These are phyloP conservation scores for Plantago lanceolata DNA, from an alignment of 305 asterid genomes.

Conservation along the genomic window DNA sequence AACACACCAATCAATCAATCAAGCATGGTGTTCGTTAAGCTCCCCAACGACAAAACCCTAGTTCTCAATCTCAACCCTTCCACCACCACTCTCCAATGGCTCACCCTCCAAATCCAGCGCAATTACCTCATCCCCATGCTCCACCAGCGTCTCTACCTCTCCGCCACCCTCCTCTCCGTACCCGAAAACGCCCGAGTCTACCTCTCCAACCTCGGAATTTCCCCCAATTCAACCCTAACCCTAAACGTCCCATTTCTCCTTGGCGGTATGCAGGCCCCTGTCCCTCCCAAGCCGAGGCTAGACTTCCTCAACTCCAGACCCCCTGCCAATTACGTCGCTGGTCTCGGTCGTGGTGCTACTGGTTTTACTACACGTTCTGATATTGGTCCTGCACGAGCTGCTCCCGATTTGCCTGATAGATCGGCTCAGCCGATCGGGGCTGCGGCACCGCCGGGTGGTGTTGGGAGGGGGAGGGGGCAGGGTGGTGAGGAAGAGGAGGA, in stretches of 20 bases:
- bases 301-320: conserved; percentile 58
- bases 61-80: conserved; percentile 39
- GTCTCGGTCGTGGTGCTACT: conserved; percentile 94
- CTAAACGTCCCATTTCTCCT: conserved; percentile 34
- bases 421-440: conserved; percentile 49
- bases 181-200: conserved; percentile 24
- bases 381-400: conserved; percentile 92
- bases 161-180: conserved; percentile 35
- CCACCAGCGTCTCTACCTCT: conserved; percentile 44
- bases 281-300: conserved; percentile 35
- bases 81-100: conserved; percentile 35
- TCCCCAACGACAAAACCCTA: conserved; percentile 48
- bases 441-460: conserved; percentile 18
- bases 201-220: conserved; percentile 39
- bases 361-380: conserved; percentile 93
- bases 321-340: conserved; percentile 82
- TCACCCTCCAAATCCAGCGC: conserved; percentile 37
- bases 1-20: too few relatives aligned
- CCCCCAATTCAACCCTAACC: conserved; percentile 45
- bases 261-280: conserved; percentile 65
- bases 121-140: conserved; percentile 33
- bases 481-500: conserved; percentile 65
- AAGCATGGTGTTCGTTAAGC: conserved; percentile 47
- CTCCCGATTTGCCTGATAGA: conserved; percentile 77
- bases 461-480: too few relatives aligned